Conservation (phyloP, 2,329 filamentous ascomycete genomes). For the Colletotrichum sp. region DNA sequence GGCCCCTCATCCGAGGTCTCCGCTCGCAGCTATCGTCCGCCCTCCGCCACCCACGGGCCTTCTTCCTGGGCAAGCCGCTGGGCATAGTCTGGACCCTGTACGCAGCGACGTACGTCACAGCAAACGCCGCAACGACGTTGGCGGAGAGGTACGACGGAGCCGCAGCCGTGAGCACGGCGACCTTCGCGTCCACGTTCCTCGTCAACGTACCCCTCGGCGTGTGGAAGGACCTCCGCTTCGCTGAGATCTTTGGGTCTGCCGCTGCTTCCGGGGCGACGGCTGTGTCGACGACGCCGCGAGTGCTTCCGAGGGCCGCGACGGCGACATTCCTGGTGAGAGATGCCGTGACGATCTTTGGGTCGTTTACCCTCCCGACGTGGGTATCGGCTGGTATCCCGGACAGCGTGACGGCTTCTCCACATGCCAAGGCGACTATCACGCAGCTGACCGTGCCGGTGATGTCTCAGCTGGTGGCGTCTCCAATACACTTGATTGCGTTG, state of each 20-base stretch:
- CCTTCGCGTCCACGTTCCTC: conserved; percentile 27
- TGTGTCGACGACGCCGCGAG: conserved; percentile 7
- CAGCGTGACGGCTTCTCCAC: conserved; percentile 24
- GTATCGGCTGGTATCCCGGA: conserved; percentile 30
- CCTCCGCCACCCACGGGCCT: conserved; percentile 25
- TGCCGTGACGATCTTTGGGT: conserved; percentile 35
- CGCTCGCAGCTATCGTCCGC: neutral
- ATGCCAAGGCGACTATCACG: conserved; percentile 29
- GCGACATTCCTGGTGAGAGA: conserved; percentile 32
- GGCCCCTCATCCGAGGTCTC: conserved; percentile 19
- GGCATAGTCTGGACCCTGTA: conserved; percentile 33
- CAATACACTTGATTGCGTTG: conserved; percentile 30
- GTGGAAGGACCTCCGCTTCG: conserved; percentile 34
- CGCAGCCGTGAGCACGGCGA: conserved; percentile 25
- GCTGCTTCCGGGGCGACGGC: neutral
- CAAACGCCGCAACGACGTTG: conserved; percentile 31
- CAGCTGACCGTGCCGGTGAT: conserved; percentile 33
- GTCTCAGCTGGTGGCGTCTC: conserved; percentile 34
- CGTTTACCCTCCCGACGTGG: conserved; percentile 31
- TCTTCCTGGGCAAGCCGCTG: conserved; percentile 28
- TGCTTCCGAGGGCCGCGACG: conserved; percentile 27
- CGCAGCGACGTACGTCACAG: conserved; percentile 30
- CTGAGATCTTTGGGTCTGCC: conserved; percentile 30
- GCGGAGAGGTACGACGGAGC: conserved; percentile 27
- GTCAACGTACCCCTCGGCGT: conserved; percentile 36